phyloP scores from a whole-genome alignment of 257 asterid genomes.

The Fraxinus cuspidata region DNA sequence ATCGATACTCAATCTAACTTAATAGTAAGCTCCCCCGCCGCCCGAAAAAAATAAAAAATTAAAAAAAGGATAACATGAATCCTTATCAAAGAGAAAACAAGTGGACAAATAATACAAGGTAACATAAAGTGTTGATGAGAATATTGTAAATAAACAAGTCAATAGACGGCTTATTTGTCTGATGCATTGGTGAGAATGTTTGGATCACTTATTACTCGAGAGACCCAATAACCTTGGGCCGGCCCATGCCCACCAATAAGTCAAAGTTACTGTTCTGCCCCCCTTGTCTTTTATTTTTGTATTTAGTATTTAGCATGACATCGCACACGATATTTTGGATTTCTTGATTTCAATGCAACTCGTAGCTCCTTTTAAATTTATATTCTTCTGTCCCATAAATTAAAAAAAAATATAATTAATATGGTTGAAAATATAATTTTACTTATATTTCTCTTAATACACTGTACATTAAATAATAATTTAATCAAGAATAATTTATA shows the following conservation, averaged over 20 bases:
- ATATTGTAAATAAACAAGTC: neutral
- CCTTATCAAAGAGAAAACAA: neutral
- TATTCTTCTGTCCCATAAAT: too few relatives aligned
- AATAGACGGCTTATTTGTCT: conserved; percentile 56
- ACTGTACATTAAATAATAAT: too few relatives aligned
- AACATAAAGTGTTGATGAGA: neutral
- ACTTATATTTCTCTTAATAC: too few relatives aligned
- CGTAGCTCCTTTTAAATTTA: neutral
- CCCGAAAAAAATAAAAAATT: rapidly evolving
- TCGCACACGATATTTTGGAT: neutral
- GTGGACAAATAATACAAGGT: too few relatives aligned
- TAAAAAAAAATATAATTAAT: too few relatives aligned
- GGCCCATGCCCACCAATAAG: conserved; percentile 42
- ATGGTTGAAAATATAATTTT: too few relatives aligned
- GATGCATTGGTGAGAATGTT: conserved; percentile 36
- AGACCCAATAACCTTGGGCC: conserved; percentile 53
- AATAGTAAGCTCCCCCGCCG: neutral
- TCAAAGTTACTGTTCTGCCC: conserved; percentile 25
- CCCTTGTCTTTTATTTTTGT: conserved; percentile 22
- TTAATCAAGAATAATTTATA: too few relatives aligned
- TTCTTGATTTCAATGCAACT: neutral
- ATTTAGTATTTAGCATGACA: neutral
- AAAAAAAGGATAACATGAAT: neutral
- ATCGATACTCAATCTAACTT: neutral
- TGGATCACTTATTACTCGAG: conserved; percentile 25